phyloP scores from a whole-genome alignment of 345 rosid genomes.

The Eucalyptus cloeziana region DNA sequence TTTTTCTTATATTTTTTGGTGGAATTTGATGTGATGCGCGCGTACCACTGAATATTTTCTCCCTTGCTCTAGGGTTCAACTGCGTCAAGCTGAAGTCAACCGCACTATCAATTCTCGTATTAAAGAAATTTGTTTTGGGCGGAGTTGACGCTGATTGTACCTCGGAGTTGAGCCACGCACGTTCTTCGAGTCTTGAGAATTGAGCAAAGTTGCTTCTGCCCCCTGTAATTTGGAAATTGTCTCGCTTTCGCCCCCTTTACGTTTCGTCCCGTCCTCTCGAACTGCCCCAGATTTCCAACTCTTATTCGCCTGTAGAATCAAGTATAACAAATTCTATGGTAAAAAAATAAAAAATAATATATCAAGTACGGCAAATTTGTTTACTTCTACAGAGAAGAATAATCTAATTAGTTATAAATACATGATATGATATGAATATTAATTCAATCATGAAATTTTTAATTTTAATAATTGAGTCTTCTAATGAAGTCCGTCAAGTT shows the following conservation, averaged over 20 bases:
- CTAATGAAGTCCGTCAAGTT: fast-evolving
- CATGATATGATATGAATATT: not conserved
- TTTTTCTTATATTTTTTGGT: not conserved
- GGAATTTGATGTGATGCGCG: no score
- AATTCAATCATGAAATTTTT: not conserved
- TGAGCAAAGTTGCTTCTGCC: not conserved
- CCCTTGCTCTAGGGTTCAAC: not conserved
- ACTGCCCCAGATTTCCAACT: not conserved
- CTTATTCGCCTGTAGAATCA: not conserved
- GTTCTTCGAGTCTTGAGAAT: not conserved
- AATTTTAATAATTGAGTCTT: not conserved
- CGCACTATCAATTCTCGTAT: not conserved
- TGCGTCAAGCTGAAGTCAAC: not conserved
- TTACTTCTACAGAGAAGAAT: not conserved
- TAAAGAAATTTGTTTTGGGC: not conserved
- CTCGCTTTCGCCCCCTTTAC: not conserved
- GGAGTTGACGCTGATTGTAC: not conserved
- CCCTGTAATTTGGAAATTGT: not conserved
- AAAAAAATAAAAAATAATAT: not conserved
- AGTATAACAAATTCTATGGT: not conserved
- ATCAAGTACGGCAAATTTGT: not conserved
- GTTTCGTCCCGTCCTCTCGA: not conserved
- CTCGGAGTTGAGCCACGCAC: not conserved
- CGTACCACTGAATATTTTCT: no score
- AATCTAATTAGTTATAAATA: not conserved